phyloP scores from a whole-genome alignment of 169 alveolate genomes.

The Plasmodium fragile region DNA sequence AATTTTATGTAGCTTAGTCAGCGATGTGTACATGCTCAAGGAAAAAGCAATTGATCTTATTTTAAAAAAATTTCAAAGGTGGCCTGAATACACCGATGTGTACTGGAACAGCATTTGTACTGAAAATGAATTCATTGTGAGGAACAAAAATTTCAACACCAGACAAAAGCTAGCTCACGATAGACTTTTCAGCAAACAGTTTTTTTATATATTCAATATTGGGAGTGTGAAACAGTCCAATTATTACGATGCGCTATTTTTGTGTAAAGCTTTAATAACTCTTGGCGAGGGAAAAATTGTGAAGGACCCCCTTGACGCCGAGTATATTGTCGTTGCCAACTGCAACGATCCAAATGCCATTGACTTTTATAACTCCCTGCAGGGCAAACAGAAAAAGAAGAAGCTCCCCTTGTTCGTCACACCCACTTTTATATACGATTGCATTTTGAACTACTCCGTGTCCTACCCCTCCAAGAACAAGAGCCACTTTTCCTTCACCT shows the following conservation, averaged over 20 bases:
- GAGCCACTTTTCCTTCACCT: conserved; percentile 35
- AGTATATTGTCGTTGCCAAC: conserved; percentile 82
- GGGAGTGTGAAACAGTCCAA: conserved; percentile 56
- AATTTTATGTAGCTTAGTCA: conserved; percentile 82
- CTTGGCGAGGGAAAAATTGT: conserved; percentile 85
- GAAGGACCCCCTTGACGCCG: conserved; percentile 80
- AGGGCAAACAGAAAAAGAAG: conserved; percentile 28
- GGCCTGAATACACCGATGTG: conserved; percentile 87
- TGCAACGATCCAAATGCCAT: conserved; percentile 43
- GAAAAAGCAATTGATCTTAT: conserved; percentile 85
- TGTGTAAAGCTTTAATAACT: conserved; percentile 76
- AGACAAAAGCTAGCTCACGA: conserved; percentile 86
- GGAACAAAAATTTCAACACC: conserved; percentile 81
- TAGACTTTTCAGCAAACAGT: conserved; percentile 83
- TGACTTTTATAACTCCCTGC: conserved; percentile 41
- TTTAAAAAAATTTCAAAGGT: conserved; percentile 78
- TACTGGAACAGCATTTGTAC: conserved; percentile 78
- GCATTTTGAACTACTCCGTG: conserved; percentile 62
- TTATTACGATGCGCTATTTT: conserved; percentile 62
- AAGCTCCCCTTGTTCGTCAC: conserved; percentile 68
- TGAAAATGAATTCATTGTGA: conserved; percentile 79
- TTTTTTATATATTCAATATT: conserved; percentile 79
- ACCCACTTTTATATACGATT: conserved; percentile 66
- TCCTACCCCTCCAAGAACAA: conserved; percentile 64
- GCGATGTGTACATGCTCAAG: conserved; percentile 84